Evolutionary conservation across 2,329 filamentous ascomycete genomes (phyloP).

Genomic region (Aspergillus sp.): DNA sequence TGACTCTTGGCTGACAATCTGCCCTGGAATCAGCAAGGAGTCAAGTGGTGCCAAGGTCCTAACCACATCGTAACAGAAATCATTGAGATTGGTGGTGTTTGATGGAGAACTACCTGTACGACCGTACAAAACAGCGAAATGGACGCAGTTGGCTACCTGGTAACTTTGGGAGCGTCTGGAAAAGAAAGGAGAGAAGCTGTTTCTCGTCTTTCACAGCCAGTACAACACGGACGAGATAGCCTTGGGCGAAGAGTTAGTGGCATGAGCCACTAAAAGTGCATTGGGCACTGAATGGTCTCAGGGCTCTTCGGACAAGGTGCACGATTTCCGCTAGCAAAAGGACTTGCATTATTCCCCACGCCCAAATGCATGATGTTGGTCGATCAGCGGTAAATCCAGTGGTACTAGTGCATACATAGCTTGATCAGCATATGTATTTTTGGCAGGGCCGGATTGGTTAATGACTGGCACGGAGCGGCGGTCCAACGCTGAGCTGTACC

Average conservation of each 20-base stretch:
- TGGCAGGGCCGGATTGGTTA: conserved; percentile 16
- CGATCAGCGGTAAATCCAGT: conserved; percentile 13
- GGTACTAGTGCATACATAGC: conserved; percentile 14
- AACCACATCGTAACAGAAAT: neutral
- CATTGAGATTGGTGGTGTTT: neutral
- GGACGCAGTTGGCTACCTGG: too few relatives aligned
- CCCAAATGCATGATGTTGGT: conserved; percentile 14
- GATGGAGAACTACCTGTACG: neutral
- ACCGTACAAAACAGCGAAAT: neutral
- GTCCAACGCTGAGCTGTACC: conserved; percentile 2
- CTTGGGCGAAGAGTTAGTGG: conserved; percentile 12
- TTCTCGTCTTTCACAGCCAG: neutral
- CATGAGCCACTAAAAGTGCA: conserved; percentile 10
- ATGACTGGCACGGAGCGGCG: conserved; percentile 25
- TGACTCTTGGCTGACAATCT: conserved; percentile 4
- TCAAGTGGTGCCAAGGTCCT: conserved; percentile 1
- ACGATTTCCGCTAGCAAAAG: conserved; percentile 12
- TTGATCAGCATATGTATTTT: conserved; percentile 20
- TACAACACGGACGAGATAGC: neutral
- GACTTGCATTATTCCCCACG: conserved; percentile 24
- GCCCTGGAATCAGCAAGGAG: conserved; percentile 1
- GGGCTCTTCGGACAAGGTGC: conserved; percentile 5
- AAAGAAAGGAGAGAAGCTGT: too few relatives aligned
- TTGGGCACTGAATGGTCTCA: conserved; percentile 10
- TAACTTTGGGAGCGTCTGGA: too few relatives aligned